Base-by-base conservation (phyloP, 305 asterid species). In the Solanum hybrid region DNA sequence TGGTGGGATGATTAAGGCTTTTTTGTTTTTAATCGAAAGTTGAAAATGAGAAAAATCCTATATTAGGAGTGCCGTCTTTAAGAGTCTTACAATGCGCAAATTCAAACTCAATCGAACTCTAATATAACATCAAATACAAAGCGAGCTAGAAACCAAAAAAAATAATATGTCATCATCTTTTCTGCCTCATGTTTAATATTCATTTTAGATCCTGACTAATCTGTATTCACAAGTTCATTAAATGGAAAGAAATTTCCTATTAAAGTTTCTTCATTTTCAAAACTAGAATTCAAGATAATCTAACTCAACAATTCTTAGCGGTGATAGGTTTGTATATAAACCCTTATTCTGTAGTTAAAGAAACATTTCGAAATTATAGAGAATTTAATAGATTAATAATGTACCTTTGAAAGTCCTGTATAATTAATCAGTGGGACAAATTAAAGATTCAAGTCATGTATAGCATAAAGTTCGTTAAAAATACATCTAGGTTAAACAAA, bases 1-100 rank as follows among this genome's bases (percentile, higher is more conserved):
- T 11, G 9, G 0, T 26, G 1, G 9, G 1, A 71, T 26, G 1
- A 71, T 26, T 74, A 4, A 3, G 3, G 14, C 3, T 0, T 0
- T n/a, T 5, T 0, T 69, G 1, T 69, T 69, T 2, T n/a, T 1
- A 10, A 11, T 24, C 2, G 1, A 4, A 69, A 69, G 7, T 69
- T 69, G 2, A 11, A 69, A 69, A 24, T 69, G 14, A 11, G 6
- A 24, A 61, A 4, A n/a, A 10, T 67, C 1, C 2, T 61, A 61
- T n/a, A 67, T 67, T 10, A 5, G 1, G 0, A 24, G 7, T 69
- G 14, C 2, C 8, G 7, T 4, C 2, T 1, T n/a, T 69, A 24
- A 24, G 16, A 24, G 3, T 24, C 16, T 69, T 24, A 24, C 14
- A 69, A 69, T 69, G 33, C 1, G 1, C 11, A 8, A 61, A 22